These are phyloP conservation scores for Furcasterigmium furcatum DNA, from an alignment of 2,329 filamentous ascomycete genomes.

Conservation along the genomic window DNA sequence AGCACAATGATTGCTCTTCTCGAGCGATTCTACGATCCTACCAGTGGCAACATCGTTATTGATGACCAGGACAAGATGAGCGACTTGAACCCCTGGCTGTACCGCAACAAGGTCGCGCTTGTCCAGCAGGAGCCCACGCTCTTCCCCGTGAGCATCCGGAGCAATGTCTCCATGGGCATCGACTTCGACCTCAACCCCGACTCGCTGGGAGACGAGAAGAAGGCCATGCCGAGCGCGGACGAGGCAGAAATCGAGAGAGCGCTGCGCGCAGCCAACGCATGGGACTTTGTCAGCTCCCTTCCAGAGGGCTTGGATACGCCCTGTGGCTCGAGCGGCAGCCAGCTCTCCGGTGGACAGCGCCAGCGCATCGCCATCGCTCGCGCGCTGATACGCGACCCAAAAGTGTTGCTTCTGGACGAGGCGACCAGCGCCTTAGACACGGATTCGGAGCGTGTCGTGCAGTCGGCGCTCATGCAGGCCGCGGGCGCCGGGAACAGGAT, in stretches of 20 bases:
- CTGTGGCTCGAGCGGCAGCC: slow-evolving; percentile 64
- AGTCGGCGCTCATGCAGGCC: slow-evolving; percentile 49
- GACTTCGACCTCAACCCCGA: slow-evolving; percentile 21
- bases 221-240: slow-evolving; percentile 26
- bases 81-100: not conserved
- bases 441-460: slow-evolving; percentile 62
- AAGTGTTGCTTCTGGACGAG: slow-evolving; percentile 68
- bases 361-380: slow-evolving; percentile 72
- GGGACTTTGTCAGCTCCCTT: slow-evolving; percentile 51
- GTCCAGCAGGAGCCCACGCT: slow-evolving; percentile 2
- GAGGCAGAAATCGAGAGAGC: slow-evolving; percentile 42
- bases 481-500: slow-evolving; percentile 12
- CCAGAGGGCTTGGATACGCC: slow-evolving; percentile 55
- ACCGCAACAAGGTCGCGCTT: not conserved
- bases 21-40: slow-evolving; percentile 35
- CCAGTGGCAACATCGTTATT: not conserved
- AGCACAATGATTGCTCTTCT: slow-evolving; percentile 54
- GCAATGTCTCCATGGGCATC: slow-evolving; percentile 50
- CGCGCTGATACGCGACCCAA: slow-evolving; percentile 63
- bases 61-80: not conserved
- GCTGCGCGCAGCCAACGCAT: slow-evolving; percentile 51
- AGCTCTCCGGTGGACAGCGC: slow-evolving; percentile 69
- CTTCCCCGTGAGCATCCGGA: slow-evolving; percentile 42
- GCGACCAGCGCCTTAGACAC: slow-evolving; percentile 65
- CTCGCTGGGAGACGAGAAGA: slow-evolving; percentile 53